Conservation (phyloP, 306 rosid genomes). For the Senna siamea region DNA sequence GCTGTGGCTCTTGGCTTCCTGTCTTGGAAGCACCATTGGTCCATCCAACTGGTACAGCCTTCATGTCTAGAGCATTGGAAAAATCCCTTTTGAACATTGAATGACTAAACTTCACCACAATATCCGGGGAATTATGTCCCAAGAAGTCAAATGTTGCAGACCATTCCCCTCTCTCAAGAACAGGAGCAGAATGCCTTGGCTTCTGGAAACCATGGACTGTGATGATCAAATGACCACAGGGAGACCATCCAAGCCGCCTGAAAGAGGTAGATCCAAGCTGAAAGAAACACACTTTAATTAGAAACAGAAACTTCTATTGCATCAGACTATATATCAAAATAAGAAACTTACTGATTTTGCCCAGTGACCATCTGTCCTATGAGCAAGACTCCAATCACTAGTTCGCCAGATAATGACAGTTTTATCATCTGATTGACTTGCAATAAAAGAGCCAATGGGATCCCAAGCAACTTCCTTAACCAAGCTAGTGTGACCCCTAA, state of each 20-base stretch:
- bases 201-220: constrained; percentile 79
- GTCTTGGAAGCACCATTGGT: constrained; percentile 73
- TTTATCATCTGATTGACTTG: constrained; percentile 96
- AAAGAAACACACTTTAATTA: constrained; percentile 30
- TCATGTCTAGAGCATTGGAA: constrained; percentile 67
- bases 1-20: constrained; percentile 77
- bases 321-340: constrained; percentile 5
- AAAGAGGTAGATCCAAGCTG: constrained; percentile 78
- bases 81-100: constrained; percentile 78
- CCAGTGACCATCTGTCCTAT: constrained; percentile 95
- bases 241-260: constrained; percentile 78
- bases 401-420: constrained; percentile 95
- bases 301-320: constrained; percentile 28
- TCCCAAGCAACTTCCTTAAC: constrained; percentile 99
- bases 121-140: constrained; percentile 93
- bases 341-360: constrained; percentile 57
- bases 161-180: constrained; percentile 83
- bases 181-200: constrained; percentile 79
- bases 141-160: constrained; percentile 79
- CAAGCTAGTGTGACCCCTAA: constrained; percentile 94
- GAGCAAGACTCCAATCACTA: constrained; percentile 97
- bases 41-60: constrained; percentile 83
- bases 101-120: constrained; percentile 90
- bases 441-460: constrained; percentile 94
- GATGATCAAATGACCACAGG: constrained; percentile 79